Base-by-base conservation (phyloP, 1,284 basidiomycete species). In the Cystobasidiaceae sp. region DNA sequence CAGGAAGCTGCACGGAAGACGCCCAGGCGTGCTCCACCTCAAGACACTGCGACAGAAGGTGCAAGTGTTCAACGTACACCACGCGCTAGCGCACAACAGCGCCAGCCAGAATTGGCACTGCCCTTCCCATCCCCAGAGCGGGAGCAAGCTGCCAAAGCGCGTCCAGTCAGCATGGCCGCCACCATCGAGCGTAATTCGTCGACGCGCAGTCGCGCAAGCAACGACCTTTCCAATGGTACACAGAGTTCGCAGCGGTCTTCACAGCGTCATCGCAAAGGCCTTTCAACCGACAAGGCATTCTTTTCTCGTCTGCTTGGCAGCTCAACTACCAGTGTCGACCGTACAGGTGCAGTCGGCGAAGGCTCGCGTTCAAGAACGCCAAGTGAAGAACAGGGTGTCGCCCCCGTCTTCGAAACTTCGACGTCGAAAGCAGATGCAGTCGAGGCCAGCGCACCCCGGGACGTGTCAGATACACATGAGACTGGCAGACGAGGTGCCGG, bases 231-330 rank as follows among this genome's bases (percentile, higher is more conserved):
- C n/a, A n/a, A n/a, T n/a, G n/a, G n/a, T n/a, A n/a, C 74, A n/a
- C 68, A 67, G 27, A 61, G 60, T 8, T 68, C 66, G 15, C 44
- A 37, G 11, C 54, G 23, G 23, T 67, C 72, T 0, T 72, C 72
- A 1, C 76, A 80, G 33, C 80, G 84, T 32, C 82, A 83, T 69
- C 78, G 81, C 68, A 83, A 83, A 67, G 84, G 85, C 9, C 74
- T 86, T 67, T 88, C 86, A 0, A 80, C 87, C 68, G 87, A 88
- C 79, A 86, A 86, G 74, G 86, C 88, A 72, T 84, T 84, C n/a
- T 79, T 88, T 11, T 82, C 83, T 54, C 84, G 84, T 74, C 79
- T 88, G 50, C 82, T 88, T 58, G 79, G 81, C 34, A 70, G 58
- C 13, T 70, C 74, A 11, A 66, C 69, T 4, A 69, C 70, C 19